Percentiles rank a stretch among this genome's conserved stretches.
These are phyloP conservation scores for Fimicolochytrium jonesii DNA, from an alignment of 192 early-diverging fungal species.

Conservation along the genomic window DNA sequence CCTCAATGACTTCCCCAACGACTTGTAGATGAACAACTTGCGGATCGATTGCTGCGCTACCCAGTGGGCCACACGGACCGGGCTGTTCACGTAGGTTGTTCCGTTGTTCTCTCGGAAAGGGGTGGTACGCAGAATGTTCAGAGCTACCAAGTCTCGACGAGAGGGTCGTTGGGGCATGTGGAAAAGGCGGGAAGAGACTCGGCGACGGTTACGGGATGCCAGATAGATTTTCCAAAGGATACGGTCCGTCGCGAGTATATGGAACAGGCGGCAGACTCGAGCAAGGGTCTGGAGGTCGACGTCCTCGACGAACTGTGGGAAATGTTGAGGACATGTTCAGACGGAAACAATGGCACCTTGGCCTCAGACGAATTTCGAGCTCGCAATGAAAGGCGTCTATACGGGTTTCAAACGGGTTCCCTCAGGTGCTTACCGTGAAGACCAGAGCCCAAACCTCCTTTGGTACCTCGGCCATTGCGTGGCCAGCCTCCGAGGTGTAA, in stretches of 20 bases:
- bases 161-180: slow-evolving; percentile 19
- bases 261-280: slow-evolving; percentile 8
- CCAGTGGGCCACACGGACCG: not conserved
- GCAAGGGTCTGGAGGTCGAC: slow-evolving; percentile 23
- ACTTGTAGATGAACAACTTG: slow-evolving; percentile 3
- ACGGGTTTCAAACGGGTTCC: no score
- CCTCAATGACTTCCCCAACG: not conserved
- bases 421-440: no score
- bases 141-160: slow-evolving; percentile 8
- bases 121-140: slow-evolving; percentile 18
- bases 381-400: no score
- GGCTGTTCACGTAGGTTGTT: slow-evolving; percentile 7
- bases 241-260: slow-evolving; percentile 9
- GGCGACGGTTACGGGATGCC: slow-evolving; percentile 9
- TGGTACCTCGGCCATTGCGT: no score
- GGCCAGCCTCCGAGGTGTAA: no score
- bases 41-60: slow-evolving; percentile 4
- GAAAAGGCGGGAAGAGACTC: slow-evolving; percentile 8
- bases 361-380: no score
- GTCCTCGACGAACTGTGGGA: slow-evolving; percentile 26
- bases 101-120: slow-evolving; percentile 1
- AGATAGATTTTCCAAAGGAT: slow-evolving; percentile 20
- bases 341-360: no score
- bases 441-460: no score
- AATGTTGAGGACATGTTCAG: no score